Base-by-base conservation (phyloP, 371 early-diverging fungal genomes). In the Mycotypha africana region DNA sequence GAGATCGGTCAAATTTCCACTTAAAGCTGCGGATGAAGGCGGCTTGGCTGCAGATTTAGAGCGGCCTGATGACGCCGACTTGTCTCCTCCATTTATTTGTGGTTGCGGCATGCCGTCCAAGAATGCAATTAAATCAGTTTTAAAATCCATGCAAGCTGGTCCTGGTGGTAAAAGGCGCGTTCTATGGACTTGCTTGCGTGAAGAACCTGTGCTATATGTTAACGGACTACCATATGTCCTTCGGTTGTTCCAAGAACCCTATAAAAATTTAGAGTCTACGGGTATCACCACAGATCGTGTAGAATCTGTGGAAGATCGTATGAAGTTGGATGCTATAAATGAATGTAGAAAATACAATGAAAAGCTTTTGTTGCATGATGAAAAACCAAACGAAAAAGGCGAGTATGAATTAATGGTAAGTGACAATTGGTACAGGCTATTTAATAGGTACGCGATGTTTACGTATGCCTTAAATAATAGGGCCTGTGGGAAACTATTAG, bases 171-270 rank as follows among this genome's bases (percentile, higher is more conserved):
- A 60, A 8, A 52, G 70, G 20, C 56, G 40, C 17, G 64, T 85
- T 2, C 25, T 76, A 7, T 89, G 89, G 89, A 85, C 87, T 0
- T 80, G 76, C 32, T 49, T 89, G 25, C 64, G 88, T 9, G 89
- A 89, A 58, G 88, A 89, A 53, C 89, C 89, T 4, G 85, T 86
- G 4, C 45, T 89, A 7, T 89, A 88, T 53, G 71, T 88, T 33
- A 84, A 85, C 55, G 60, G 53, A 4, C 59, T 66, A 17, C 86
- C 86, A 3, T 83, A 78, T 51, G 86, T 85, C 1, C 53, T 85
- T 22, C 70, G 86, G 15, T 35, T 81, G 21, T 79, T 72, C 56
- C 67, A 73, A 22, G 79, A 85, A 35, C 85, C 82, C 3, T 36
- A 81, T 23, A 75, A 79, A 60, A 86, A 82, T 32, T 50, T 81